Evolutionary conservation across 75 land plant species (phyloP).

Genomic region (Sequoiadendron giganteum): DNA sequence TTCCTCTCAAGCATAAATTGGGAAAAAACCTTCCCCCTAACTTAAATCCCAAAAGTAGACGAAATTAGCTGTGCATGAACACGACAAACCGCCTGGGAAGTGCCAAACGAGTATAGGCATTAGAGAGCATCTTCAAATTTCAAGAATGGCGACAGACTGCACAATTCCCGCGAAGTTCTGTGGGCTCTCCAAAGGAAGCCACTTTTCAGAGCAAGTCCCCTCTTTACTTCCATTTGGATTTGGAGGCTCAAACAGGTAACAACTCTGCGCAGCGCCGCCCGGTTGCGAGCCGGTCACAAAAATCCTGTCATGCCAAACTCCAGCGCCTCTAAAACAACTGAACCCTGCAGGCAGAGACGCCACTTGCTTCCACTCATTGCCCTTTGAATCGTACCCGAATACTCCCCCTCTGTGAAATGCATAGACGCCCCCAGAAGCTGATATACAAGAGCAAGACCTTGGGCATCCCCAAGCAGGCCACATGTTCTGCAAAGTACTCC

Average conservation of each 20-base stretch:
- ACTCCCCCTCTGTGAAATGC: background rate
- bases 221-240: background rate
- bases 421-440: background rate
- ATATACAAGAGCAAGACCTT: background rate
- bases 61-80: too few relatives aligned
- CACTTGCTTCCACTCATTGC: background rate
- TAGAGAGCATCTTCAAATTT: background rate
- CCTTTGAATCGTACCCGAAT: background rate
- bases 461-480: constrained; percentile 16
- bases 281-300: background rate
- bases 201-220: background rate
- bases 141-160: constrained; percentile 3
- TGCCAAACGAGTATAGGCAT: too few relatives aligned
- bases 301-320: background rate
- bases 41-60: too few relatives aligned
- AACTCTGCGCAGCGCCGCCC: background rate
- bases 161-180: constrained; percentile 12
- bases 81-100: too few relatives aligned
- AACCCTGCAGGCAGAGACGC: background rate
- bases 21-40: too few relatives aligned
- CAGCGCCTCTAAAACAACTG: background rate
- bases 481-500: constrained; percentile 20
- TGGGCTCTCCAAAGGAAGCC: background rate
- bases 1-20: too few relatives aligned
- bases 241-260: background rate